These are phyloP conservation scores for Apophysomyces variabilis DNA, from an alignment of 371 early-diverging fungal species.

Conservation along the genomic window DNA sequence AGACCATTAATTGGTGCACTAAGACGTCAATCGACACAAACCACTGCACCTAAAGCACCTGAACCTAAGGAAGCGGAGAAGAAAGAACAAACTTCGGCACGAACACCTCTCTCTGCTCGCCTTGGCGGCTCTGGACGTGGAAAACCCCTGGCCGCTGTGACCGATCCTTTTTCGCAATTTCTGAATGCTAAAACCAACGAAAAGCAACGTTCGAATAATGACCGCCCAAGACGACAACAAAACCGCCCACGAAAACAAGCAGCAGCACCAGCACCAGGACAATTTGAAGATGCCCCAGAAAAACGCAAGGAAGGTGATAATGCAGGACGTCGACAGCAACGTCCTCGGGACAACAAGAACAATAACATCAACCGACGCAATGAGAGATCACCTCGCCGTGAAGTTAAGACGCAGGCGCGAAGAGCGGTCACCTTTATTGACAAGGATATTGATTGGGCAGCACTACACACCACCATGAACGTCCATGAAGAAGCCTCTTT, in stretches of 20 bases:
- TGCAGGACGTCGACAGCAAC: constrained; percentile 10
- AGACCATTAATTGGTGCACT: not conserved
- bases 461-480: constrained; percentile 20
- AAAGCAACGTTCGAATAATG: constrained; percentile 12
- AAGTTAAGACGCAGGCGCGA: constrained; percentile 14
- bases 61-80: not conserved
- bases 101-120: constrained; percentile 30
- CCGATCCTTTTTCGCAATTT: constrained; percentile 45
- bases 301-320: constrained; percentile 12
- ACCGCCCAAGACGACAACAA: constrained; percentile 7
- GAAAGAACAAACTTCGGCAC: not conserved
- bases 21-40: constrained; percentile 1
- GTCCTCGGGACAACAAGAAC: constrained; percentile 6
- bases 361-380: not conserved
- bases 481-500: constrained; percentile 4
- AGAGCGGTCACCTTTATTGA: constrained; percentile 49
- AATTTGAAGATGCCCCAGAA: constrained; percentile 29
- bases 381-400: not conserved
- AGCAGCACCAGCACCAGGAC: constrained; percentile 23
- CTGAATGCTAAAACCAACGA: constrained; percentile 22
- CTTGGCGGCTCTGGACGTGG: constrained; percentile 51
- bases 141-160: constrained; percentile 21
- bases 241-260: constrained; percentile 18
- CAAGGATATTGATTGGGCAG: constrained; percentile 51
- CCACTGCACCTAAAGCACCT: constrained; percentile 4